A percentile compares a stretch with the other conserved stretches of the same genome.
These are phyloP conservation scores for Capronia epimyces DNA, from an alignment of 2,329 filamentous ascomycete species.

Conservation along the genomic window DNA sequence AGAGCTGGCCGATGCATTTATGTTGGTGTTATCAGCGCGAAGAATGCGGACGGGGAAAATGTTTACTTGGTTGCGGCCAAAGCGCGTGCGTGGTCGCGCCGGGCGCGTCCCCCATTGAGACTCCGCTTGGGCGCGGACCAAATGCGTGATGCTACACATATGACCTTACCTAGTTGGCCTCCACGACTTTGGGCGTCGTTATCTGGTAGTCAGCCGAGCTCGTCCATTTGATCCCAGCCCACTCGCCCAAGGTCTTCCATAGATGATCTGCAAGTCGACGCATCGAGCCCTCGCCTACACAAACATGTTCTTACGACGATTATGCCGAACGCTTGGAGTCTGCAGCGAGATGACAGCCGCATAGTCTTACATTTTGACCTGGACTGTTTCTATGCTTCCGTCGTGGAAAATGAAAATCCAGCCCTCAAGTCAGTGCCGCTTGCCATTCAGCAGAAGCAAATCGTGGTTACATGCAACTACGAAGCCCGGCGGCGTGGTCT, in stretches of 20 bases:
- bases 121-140: background rate
- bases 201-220: too few relatives aligned
- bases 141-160: background rate
- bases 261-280: too few relatives aligned
- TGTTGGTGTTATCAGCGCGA: background rate
- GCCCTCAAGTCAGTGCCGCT: slow-evolving; percentile 66
- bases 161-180: too few relatives aligned
- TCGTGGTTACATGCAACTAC: slow-evolving; percentile 91
- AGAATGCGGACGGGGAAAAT: background rate
- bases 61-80: background rate
- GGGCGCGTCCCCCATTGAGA: background rate
- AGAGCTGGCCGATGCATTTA: slow-evolving; percentile 11
- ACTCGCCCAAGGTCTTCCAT: too few relatives aligned
- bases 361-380: slow-evolving; percentile 71
- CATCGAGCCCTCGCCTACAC: background rate
- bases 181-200: too few relatives aligned
- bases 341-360: slow-evolving; percentile 55
- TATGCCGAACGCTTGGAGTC: slow-evolving; percentile 32
- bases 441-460: slow-evolving; percentile 88
- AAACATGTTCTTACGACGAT: slow-evolving; percentile 16
- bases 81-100: slow-evolving; percentile 1
- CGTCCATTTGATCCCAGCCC: background rate
- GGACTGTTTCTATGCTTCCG: slow-evolving; percentile 86
- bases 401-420: slow-evolving; percentile 76
- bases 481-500: slow-evolving; percentile 64